Evolutionary conservation across 1,284 basidiomycete species (phyloP).

Genomic region (Ceratobasidium papillatum): DNA sequence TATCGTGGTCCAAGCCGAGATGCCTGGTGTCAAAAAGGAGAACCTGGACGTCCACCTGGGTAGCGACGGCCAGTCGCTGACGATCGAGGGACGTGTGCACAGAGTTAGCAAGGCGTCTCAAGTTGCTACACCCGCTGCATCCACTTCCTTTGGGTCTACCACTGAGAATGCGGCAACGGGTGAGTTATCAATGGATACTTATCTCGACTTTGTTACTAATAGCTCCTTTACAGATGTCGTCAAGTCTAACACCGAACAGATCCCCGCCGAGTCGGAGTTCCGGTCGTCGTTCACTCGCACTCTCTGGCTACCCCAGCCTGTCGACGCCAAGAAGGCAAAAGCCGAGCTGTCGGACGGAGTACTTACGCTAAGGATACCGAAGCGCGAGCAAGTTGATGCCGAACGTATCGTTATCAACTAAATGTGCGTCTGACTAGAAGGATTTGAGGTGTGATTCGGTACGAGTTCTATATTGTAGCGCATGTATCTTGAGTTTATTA

Average conservation of each 20-base stretch:
- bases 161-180: constrained; percentile 26
- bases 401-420: constrained; percentile 19
- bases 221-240: constrained; percentile 1
- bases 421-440: no score
- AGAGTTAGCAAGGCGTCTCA: constrained; percentile 46
- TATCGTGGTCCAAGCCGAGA: constrained; percentile 75
- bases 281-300: constrained; percentile 69
- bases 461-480: no score
- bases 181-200: neutral
- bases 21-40: constrained; percentile 81
- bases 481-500: no score
- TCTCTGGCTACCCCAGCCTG: constrained; percentile 70
- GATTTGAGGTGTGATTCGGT: no score
- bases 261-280: constrained; percentile 44
- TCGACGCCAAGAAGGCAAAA: constrained; percentile 65
- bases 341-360: constrained; percentile 76
- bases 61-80: constrained; percentile 71
- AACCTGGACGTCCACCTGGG: constrained; percentile 76
- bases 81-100: constrained; percentile 70
- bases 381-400: neutral
- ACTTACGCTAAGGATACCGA: constrained; percentile 53
- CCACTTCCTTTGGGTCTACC: neutral
- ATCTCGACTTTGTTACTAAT: neutral
- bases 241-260: constrained; percentile 8
- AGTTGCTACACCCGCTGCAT: neutral